Evolutionary conservation across 495 filamentous ascomycete species (phyloP).

Genomic region (Mytilinidion resinicola): DNA sequence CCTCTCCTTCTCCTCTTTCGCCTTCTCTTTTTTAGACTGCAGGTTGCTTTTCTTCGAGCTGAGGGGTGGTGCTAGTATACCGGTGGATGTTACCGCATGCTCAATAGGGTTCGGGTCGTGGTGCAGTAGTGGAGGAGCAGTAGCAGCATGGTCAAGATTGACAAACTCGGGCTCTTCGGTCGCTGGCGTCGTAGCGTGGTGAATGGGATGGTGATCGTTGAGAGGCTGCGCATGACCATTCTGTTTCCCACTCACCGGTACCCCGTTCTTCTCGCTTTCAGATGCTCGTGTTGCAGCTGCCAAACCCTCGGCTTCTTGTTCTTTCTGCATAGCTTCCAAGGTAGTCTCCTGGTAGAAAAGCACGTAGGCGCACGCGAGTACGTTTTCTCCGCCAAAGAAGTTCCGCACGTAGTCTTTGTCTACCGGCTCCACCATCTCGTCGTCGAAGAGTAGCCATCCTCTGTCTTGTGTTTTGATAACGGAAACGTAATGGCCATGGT

Average conservation of each 20-base stretch:
- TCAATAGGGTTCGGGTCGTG: constrained; percentile 27
- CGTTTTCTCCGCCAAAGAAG: constrained; percentile 91
- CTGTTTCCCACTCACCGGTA: constrained; percentile 10
- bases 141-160: constrained; percentile 53
- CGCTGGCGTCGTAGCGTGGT: constrained; percentile 34
- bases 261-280: constrained; percentile 5
- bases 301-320: constrained; percentile 74
- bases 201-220: constrained; percentile 10
- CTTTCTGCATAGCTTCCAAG: constrained; percentile 73
- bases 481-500: constrained; percentile 94
- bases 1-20: constrained; percentile 29
- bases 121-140: constrained; percentile 46
- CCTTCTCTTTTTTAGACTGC: constrained; percentile 54
- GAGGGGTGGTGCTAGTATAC: constrained; percentile 14
- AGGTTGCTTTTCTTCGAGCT: constrained; percentile 35
- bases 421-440: constrained; percentile 97
- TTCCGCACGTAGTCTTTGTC: constrained; percentile 95
- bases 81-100: constrained; percentile 17
- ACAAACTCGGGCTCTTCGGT: constrained; percentile 49
- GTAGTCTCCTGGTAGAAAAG: constrained; percentile 98
- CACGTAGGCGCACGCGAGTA: constrained; percentile 91
- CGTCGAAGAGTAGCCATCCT: constrained; percentile 94
- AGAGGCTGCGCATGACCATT: constrained; percentile 27
- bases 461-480: constrained; percentile 96
- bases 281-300: constrained; percentile 54